A percentile compares a stretch with the other conserved stretches of the same genome.
Evolutionary conservation across 257 asterid genomes (phyloP).

Genomic region (Gentiana macrophylla): DNA sequence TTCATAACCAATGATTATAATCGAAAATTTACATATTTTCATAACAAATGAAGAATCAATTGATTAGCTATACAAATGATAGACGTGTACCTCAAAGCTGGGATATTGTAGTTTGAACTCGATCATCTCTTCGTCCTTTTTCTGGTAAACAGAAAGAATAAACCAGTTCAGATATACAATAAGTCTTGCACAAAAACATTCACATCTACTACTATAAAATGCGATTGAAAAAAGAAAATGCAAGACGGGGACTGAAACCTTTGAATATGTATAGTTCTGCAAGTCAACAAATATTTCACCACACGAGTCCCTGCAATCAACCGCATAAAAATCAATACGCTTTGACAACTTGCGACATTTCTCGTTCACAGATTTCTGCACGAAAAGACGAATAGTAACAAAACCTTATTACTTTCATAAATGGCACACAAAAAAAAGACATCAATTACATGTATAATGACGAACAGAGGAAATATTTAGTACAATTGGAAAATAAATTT

Average conservation of each 20-base stretch:
- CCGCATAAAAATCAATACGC: conserved; percentile 75
- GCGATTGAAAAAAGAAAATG: too few species aligned
- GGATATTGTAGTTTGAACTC: conserved; percentile 63
- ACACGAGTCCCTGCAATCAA: conserved; percentile 90
- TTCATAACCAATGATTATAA: too few species aligned
- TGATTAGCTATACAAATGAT: too few species aligned
- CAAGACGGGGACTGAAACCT: conserved; percentile 31
- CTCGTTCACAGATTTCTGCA: conserved; percentile 75
- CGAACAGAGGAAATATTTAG: too few species aligned
- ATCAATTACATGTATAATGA: not conserved
- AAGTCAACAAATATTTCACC: conserved; percentile 96
- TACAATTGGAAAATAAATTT: not conserved
- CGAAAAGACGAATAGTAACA: not conserved
- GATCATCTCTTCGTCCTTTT: conserved; percentile 47
- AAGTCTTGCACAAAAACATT: too few species aligned
- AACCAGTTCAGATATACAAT: conserved; percentile 6
- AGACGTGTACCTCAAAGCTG: conserved; percentile 62
- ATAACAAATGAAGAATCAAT: too few species aligned
- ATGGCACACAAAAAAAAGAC: not conserved
- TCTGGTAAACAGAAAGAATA: conserved; percentile 32
- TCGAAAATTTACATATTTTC: too few species aligned
- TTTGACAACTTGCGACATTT: conserved; percentile 75
- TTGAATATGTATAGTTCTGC: conserved; percentile 67
- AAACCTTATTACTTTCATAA: too few species aligned
- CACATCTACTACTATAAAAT: too few species aligned